phyloP scores from a whole-genome alignment of 106 monocot species.

The Platanthera zijinensis region DNA sequence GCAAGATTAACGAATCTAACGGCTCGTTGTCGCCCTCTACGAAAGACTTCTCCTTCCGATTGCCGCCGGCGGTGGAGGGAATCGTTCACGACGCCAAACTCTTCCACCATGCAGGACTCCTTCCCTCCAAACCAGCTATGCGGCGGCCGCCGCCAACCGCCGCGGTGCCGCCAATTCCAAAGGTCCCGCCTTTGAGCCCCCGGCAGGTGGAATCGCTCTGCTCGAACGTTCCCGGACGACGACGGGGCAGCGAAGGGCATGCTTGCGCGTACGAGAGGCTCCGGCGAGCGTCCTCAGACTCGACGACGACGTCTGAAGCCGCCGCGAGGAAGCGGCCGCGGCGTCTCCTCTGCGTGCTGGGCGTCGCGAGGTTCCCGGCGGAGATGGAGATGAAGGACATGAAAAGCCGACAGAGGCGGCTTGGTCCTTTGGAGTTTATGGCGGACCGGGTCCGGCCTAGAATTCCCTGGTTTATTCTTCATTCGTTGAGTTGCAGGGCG shows the following conservation, averaged over 20 bases:
- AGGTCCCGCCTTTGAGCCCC: background rate
- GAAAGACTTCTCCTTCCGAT: conserved; percentile 6
- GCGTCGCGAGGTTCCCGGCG: conserved; percentile 29
- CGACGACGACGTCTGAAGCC: background rate
- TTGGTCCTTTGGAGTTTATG: background rate
- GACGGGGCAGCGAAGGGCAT: background rate
- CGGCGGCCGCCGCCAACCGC: background rate
- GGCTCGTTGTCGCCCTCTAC: background rate
- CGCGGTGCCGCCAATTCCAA: background rate
- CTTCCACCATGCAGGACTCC: conserved; percentile 11
- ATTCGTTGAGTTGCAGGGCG: conserved; percentile 11
- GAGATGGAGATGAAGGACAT: conserved; percentile 40
- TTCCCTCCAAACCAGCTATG: background rate
- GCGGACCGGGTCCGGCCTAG: background rate
- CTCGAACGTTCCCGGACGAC: background rate
- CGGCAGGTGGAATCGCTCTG: background rate
- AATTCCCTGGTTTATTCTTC: conserved; percentile 6
- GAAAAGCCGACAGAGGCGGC: conserved; percentile 19
- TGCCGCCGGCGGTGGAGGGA: background rate
- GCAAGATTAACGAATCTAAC: background rate
- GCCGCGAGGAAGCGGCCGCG: conserved; percentile 1
- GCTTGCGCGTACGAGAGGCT: conserved; percentile 8
- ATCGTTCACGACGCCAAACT: conserved; percentile 10
- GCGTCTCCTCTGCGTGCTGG: conserved; percentile 23
- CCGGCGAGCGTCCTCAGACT: conserved; percentile 2